Evolutionary conservation across 1,284 basidiomycete species (phyloP), one percentile per base, ranked within the genome.

Genomic region (Uromyces viciae-fabae): DNA sequence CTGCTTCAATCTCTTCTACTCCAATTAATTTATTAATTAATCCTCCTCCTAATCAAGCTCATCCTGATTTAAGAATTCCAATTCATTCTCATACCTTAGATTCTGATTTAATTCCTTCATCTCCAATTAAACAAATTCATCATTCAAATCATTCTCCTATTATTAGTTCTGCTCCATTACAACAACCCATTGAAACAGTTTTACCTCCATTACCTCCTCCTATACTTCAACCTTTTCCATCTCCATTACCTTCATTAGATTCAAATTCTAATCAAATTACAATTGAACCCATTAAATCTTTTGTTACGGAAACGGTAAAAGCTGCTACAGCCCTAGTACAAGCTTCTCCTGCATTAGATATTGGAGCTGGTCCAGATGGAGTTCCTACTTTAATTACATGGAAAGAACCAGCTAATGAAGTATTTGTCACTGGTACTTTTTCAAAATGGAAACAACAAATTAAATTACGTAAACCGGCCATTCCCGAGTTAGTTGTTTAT

Each of bases 361-460:
- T 85, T 11, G 84, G 84, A 0, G 85, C 84, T 22, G 85, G 85
- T 1, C 71, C 77, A 19, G 82, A 83, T 5, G 85, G 85, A n/a
- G 84, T 85, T 0, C 83, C 84, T 46, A 85, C 85, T 1, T 38
- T 85, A 69, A 82, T 85, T 56, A 85, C 84, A 69, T 85, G 85
- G 85, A 85, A 83, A 43, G 78, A 80, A 73, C 78, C 78, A 14
- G 78, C 78, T 49, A 87, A 86, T 82, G 85, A 85, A 56, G 89
- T 90, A 4, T 89, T 87, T 82, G 89, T 90, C 5, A 89, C 89
- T 0, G 89, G 89, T n/a, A 89, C 89, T 3, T 88, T 90, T 85
- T 88, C 89, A 22, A 88, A 88, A 80, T 90, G 89, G 89, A 87
- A 88, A 66, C 88, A 86, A 66, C 87, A 89, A 82, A 86, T 88